Evolutionary conservation across 441 rosid genomes (phyloP), one percentile per base, ranked within the genome.

Genomic region (Theobroma grandiflorum): DNA sequence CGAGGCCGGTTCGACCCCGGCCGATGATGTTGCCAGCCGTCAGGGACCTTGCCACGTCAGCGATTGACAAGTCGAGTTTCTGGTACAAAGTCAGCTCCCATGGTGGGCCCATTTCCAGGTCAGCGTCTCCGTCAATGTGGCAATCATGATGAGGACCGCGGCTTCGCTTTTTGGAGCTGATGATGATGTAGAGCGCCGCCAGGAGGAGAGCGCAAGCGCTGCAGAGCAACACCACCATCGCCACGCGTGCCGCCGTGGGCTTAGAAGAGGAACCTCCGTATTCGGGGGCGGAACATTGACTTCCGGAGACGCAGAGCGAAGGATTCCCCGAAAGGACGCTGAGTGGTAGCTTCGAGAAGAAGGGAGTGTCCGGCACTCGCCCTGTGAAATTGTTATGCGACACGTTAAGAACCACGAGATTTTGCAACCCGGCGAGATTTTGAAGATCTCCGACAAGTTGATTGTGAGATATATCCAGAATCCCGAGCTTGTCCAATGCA

Each of bases 81-180:
- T 93, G 98, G 84, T 92, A 96, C 1, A 94, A 82, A 14, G 95
- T 93, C 53, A 96, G 85, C 71, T 94, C 95, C 99, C 99, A 96
- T 0, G 97, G 94, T 74, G 93, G 91, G 37, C 91, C 93, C 88
- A 87, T 79, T 82, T 85, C 93, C 77, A 81, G 77, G 81, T 88
- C 93, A 14, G 52, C 63, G 31, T 82, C 87, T 20, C 80, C 84
- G 37, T 88, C 87, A 2, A 71, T 66, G 57, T 85, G 83, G 59
- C 75, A 69, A 78, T 78, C 80, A 11, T 78, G 80, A 14, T 43
- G 81, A 73, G 88, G 45, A 78, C 91, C 86, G 31, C 78, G 70
- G 63, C 80, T 86, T 43, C 83, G 88, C 83, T 72, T 85, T 83
- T 65, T 87, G 79, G 94, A 75, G 16, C 84, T 83, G 26, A 92